Evolutionary conservation across 148 eudicot genomes (phyloP), one percentile per base, ranked within the genome.

Genomic region (Pouteria glomerata): DNA sequence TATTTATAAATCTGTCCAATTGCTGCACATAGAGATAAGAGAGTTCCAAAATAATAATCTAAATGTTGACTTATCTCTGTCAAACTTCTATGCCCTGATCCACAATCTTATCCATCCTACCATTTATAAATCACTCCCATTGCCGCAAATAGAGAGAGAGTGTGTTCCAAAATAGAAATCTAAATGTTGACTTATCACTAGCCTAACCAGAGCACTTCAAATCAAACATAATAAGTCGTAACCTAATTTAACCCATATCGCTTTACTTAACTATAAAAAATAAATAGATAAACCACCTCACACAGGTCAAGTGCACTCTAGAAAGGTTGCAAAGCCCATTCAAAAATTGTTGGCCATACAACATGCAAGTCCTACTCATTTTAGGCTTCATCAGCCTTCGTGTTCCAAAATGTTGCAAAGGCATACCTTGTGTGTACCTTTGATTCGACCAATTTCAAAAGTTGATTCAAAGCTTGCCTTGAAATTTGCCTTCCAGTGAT

Each of bases 391-490:
- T 26, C 56, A 44, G 37, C 18, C 26, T 14, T 1, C n/a, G 14
- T 19, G n/a, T 30, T 30, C 26, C 15, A 35, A 47, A 18, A 66
- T 13, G 23, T 44, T 48, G 37, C 45, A 39, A 21, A 57, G 66
- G 23, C 64, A 29, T 74, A 88, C 96, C 96, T 88, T 68, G 60
- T 23, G 78, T 75, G 72, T 74, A 86, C 34, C 51, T 70, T 77
- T 45, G 80, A 73, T 62, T 86, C 86, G 71, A 86, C 85, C 71
- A 83, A 76, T 50, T 77, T 77, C 34, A 79, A 70, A 24, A 88
- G 83, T 53, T 88, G 76, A 8, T 41, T 39, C 75, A 82, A 74
- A 71, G 89, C 89, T 53, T 86, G 86, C 77, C 86, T 75, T 42
- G 79, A 15, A 69, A 42, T 77, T 87, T 80, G 24, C 33, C 72